phyloP scores from a whole-genome alignment of 192 early-diverging fungal genomes.

The Spizellomyces sp. region DNA sequence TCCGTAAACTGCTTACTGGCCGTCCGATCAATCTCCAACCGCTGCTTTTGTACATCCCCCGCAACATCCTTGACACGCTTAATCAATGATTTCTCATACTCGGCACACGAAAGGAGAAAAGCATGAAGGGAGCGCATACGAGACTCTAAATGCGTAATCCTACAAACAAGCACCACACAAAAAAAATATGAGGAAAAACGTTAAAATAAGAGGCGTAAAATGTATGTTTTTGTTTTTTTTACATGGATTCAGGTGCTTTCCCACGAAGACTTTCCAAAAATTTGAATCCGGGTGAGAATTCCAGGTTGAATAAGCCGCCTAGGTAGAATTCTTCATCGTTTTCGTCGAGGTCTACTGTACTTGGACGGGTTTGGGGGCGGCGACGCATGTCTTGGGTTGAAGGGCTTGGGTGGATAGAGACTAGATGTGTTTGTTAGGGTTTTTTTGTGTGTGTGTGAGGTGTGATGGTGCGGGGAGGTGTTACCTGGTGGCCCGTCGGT shows the following conservation, averaged over 20 bases:
- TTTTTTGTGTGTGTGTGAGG: no score
- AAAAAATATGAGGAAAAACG: not conserved
- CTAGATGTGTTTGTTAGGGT: no score
- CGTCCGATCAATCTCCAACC: slow-evolving; percentile 57
- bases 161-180: no score
- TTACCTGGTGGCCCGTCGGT: no score
- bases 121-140: slow-evolving; percentile 44
- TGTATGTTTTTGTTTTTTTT: not conserved
- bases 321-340: slow-evolving; percentile 47
- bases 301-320: slow-evolving; percentile 50
- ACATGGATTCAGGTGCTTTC: slow-evolving; percentile 19
- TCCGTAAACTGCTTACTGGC: slow-evolving; percentile 50
- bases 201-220: not conserved
- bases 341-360: not conserved
- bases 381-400: no score
- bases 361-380: not conserved
- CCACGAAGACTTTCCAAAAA: slow-evolving; percentile 38
- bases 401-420: no score
- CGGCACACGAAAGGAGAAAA: slow-evolving; percentile 41
- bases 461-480: no score
- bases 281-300: slow-evolving; percentile 48
- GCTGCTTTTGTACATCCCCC: slow-evolving; percentile 52
- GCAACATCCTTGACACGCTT: slow-evolving; percentile 49
- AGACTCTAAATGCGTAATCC: slow-evolving; percentile 45
- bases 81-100: slow-evolving; percentile 53